phyloP scores from a whole-genome alignment of 176 grass and related monocot genomes.

The Musa itinerans region DNA sequence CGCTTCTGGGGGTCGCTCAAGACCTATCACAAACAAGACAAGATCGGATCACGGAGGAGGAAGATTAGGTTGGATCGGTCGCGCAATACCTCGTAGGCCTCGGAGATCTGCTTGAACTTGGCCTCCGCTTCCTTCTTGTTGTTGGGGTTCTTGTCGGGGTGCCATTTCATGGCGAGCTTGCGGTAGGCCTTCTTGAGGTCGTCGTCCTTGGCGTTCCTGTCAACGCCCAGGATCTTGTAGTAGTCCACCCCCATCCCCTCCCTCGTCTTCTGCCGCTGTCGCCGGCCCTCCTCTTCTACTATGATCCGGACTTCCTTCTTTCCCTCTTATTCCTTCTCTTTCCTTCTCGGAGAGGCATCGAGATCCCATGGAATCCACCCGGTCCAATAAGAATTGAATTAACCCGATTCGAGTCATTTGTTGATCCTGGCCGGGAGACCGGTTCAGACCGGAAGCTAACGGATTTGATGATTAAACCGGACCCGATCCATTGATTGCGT shows the following conservation, averaged over 20 bases:
- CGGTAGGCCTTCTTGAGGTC: constrained; percentile 90
- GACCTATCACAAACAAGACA: not conserved
- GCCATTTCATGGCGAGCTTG: constrained; percentile 93
- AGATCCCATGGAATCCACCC: no score
- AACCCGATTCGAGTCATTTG: no score
- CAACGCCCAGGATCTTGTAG: constrained; percentile 78
- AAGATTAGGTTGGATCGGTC: no score
- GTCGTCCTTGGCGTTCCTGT: constrained; percentile 57
- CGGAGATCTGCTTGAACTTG: constrained; percentile 98
- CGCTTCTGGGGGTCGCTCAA: constrained; percentile 12
- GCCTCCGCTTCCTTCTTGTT: constrained; percentile 84
- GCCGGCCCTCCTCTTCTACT: not conserved
- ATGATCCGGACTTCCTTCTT: no score
- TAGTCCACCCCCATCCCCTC: constrained; percentile 77
- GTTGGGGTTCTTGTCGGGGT: constrained; percentile 94
- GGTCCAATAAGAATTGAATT: no score
- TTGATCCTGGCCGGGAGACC: no score
- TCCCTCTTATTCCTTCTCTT: no score
- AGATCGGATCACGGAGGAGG: not conserved
- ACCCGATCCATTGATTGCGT: no score
- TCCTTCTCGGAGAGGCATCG: no score
- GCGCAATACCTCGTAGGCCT: constrained; percentile 60
- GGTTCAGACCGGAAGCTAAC: no score
- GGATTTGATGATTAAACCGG: no score
- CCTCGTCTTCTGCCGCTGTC: not conserved